Evolutionary conservation across 2,329 filamentous ascomycete species (phyloP), one percentile per base, ranked within the genome.

Genomic region (Truncatella angustata): DNA sequence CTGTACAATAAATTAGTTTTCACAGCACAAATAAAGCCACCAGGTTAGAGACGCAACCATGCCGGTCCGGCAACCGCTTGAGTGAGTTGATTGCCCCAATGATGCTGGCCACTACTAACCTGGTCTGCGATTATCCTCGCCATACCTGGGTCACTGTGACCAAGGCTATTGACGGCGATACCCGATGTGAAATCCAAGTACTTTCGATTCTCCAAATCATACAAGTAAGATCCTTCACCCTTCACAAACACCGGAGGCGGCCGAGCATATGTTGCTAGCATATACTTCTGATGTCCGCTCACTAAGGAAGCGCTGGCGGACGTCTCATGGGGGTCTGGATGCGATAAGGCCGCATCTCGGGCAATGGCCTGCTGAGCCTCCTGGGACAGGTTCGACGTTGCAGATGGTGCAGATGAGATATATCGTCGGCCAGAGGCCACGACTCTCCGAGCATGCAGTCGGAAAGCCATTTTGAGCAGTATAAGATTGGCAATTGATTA

Each of bases 121-220:
- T 96, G 91, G 60, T 96, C 82, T 10, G 86, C 80, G 56, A 97
- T 76, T 47, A 97, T 78, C 64, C 83, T 79, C 44, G 84, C 77
- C 59, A 97, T 82, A 62, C 88, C 89, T 4, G 86, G 79, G 63
- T 99, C 91, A 65, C 89, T 91, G 68, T 99, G 94, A 9, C 94
- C 94, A 30, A 99, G 79, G 20, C 88, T 85, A 72, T 93, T 97
- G 67, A 99, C 94, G 14, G 94, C 94, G 66, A 99, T 99, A 44
- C 94, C 94, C 9, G 92, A 88, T 1, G 94, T 97, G 64, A 99
- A 90, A 72, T 99, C 94, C 26, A 99, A 80, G 68, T 97, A 99
- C 68, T 85, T 86, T 55, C 90, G 79, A 66, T 94, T 89, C 73
- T 97, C 91, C 34, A 93, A 74, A 68, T 99, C 94, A 84, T 86